Conservation (phyloP, 192 early-diverging fungal species). For the Backusella tarrabulga region DNA sequence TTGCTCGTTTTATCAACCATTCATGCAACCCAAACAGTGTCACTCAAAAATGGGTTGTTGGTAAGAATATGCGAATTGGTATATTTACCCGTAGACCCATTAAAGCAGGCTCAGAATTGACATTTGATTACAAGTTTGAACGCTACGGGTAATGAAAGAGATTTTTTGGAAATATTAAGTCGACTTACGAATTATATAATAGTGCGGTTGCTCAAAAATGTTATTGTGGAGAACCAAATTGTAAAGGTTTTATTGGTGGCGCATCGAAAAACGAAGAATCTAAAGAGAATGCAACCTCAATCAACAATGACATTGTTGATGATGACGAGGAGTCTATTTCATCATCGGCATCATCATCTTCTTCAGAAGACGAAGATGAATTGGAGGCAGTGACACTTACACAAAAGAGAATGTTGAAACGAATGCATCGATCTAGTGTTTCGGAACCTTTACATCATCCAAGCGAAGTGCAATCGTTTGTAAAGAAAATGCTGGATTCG, state of each 20-base stretch:
- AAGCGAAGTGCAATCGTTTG: conserved; percentile 72
- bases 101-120: conserved; percentile 80
- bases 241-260: conserved; percentile 91
- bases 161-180: neutral
- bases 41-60: conserved; percentile 96
- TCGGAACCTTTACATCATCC: conserved; percentile 56
- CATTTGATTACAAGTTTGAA: conserved; percentile 99
- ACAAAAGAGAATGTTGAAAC: conserved; percentile 36
- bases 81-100: conserved; percentile 86
- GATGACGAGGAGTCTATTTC: conserved; percentile 15
- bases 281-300: conserved; percentile 53
- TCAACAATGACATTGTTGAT: conserved; percentile 35
- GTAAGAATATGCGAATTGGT: conserved; percentile 85
- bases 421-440: conserved; percentile 26
- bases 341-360: conserved; percentile 41
- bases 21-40: conserved; percentile 94
- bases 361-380: conserved; percentile 37
- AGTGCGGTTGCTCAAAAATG: conserved; percentile 88
- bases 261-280: conserved; percentile 59
- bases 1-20: conserved; percentile 97
- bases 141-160: conserved; percentile 67
- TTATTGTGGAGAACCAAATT: conserved; percentile 85
- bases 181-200: conserved; percentile 1
- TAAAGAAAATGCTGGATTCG: conserved; percentile 69
- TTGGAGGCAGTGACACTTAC: conserved; percentile 41